A percentile compares a stretch with the other conserved stretches of the same genome.
These are phyloP conservation scores for Aureobasidium uvarum DNA, from an alignment of 2,329 filamentous ascomycete genomes.

Conservation along the genomic window DNA sequence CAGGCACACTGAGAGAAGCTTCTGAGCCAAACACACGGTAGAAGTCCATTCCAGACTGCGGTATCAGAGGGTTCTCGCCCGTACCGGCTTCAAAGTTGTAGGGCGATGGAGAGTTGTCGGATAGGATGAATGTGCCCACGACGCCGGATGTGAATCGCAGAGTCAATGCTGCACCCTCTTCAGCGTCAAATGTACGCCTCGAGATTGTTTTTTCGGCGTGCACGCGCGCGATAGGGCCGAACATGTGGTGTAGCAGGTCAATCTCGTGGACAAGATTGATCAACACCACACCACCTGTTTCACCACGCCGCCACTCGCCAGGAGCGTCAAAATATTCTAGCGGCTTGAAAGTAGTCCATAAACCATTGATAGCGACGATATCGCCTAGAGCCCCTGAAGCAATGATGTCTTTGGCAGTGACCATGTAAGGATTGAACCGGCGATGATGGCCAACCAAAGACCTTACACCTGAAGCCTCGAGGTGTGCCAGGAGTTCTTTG, in stretches of 20 bases:
- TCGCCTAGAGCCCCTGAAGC: constrained; percentile 43
- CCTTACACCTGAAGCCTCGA: constrained; percentile 38
- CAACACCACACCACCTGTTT: constrained; percentile 50
- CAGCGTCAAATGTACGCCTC: constrained; percentile 50
- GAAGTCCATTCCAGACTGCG: constrained; percentile 45
- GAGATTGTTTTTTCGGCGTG: constrained; percentile 51
- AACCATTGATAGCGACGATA: constrained; percentile 54
- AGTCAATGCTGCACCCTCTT: constrained; percentile 58
- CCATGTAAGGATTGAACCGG: constrained; percentile 58
- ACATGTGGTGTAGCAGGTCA: constrained; percentile 57
- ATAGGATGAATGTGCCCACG: constrained; percentile 58
- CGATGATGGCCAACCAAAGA: constrained; percentile 59
- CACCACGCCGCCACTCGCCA: constrained; percentile 49
- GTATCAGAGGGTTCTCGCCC: constrained; percentile 58
- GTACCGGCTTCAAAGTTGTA: constrained; percentile 59
- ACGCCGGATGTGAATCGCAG: constrained; percentile 55
- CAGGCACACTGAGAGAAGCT: constrained; percentile 54
- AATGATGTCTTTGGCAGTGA: constrained; percentile 50
- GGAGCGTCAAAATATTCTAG: constrained; percentile 51
- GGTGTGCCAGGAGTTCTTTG: constrained; percentile 37
- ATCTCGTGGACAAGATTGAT: constrained; percentile 64
- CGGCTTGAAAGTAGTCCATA: constrained; percentile 57
- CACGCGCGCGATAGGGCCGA: constrained; percentile 54
- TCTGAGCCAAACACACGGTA: constrained; percentile 58
- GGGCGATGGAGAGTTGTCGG: constrained; percentile 53